Conservation (phyloP, 139 green algal species). For the Spirogloea muscicola region DNA sequence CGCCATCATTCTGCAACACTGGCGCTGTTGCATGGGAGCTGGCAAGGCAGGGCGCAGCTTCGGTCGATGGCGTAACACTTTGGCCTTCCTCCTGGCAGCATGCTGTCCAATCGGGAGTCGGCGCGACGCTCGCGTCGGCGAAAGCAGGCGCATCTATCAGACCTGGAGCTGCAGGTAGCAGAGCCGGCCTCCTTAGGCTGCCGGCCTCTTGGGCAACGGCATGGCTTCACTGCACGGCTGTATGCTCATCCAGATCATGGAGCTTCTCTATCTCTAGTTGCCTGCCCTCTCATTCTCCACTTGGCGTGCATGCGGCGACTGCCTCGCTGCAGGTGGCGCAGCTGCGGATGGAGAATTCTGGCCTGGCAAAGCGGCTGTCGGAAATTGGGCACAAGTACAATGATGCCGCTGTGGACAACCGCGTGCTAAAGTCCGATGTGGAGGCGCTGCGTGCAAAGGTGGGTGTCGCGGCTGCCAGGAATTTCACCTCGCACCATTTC, state of each 20-base stretch:
- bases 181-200: too few species aligned
- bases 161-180: constrained; percentile 42
- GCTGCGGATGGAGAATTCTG: constrained; percentile 39
- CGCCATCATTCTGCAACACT: too few species aligned
- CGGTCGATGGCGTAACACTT: too few species aligned
- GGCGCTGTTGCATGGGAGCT: too few species aligned
- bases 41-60: too few species aligned
- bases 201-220: too few species aligned
- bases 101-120: constrained; percentile 52
- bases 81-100: too few species aligned
- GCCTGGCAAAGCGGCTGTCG: constrained; percentile 27
- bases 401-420: constrained; percentile 43
- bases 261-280: too few species aligned
- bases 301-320: neutral
- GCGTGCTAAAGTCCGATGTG: constrained; percentile 36
- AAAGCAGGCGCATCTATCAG: constrained; percentile 47
- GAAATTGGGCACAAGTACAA: constrained; percentile 49
- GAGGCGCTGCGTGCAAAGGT: constrained; percentile 43
- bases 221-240: too few species aligned
- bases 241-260: too few species aligned
- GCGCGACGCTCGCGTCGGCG: constrained; percentile 40
- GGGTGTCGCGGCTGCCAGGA: constrained; percentile 5
- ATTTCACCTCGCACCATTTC: too few species aligned
- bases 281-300: too few species aligned
- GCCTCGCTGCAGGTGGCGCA: constrained; percentile 29